phyloP scores from a whole-genome alignment of 257 asterid genomes.

The Leptodermis oblonga region DNA sequence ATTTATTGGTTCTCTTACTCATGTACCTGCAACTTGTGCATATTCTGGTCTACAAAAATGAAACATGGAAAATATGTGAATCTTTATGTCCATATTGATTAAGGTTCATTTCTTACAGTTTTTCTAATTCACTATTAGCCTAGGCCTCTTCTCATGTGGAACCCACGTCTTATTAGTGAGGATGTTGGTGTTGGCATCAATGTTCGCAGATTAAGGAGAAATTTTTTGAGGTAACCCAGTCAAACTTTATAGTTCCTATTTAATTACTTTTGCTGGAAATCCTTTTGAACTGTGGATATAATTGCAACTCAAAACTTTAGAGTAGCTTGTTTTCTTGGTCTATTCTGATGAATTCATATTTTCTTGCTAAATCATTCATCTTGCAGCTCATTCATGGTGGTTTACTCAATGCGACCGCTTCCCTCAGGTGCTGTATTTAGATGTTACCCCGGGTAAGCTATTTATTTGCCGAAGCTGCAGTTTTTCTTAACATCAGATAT shows the following conservation, averaged over 20 bases:
- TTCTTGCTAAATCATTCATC: neutral
- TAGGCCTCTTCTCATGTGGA: constrained; percentile 99
- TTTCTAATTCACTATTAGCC: constrained; percentile 59
- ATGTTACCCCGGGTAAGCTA: constrained; percentile 87
- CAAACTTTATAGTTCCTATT: neutral
- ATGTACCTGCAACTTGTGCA: neutral
- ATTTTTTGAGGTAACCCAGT: constrained; percentile 60
- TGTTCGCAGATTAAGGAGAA: constrained; percentile 66
- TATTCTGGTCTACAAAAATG: neutral
- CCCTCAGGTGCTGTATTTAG: constrained; percentile 84
- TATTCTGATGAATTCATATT: neutral
- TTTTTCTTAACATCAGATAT: too few relatives aligned
- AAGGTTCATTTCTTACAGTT: constrained; percentile 20
- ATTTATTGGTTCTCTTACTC: neutral
- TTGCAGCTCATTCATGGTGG: constrained; percentile 71
- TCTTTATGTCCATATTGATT: neutral
- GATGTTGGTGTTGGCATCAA: constrained; percentile 96
- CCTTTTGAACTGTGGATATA: neutral
- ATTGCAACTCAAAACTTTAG: neutral
- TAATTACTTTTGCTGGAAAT: neutral
- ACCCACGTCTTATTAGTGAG: constrained; percentile 91
- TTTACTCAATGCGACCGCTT: constrained; percentile 91
- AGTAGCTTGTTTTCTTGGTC: neutral
- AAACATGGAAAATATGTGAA: constrained; percentile 2
- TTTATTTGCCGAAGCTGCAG: neutral